These are phyloP conservation scores for Sphaerulina musiva DNA, from an alignment of 2,329 filamentous ascomycete genomes.

Conservation along the genomic window DNA sequence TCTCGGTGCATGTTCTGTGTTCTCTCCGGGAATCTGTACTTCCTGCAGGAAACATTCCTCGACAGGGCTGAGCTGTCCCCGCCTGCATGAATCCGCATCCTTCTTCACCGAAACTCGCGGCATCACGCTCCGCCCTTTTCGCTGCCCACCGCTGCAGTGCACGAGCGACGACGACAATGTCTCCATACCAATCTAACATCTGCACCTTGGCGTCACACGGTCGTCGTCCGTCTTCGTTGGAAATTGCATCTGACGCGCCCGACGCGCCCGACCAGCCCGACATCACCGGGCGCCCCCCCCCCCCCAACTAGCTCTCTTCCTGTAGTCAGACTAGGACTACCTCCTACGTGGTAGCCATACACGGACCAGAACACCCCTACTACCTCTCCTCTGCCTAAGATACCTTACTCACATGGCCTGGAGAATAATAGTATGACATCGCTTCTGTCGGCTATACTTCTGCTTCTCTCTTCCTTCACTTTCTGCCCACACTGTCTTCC, in stretches of 20 bases:
- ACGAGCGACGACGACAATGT: conserved; percentile 8
- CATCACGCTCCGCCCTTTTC: neutral
- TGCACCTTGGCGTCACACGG: conserved; percentile 3
- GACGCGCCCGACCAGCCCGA: neutral
- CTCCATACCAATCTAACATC: conserved; percentile 12
- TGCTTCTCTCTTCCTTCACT: neutral
- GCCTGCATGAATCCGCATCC: conserved; percentile 1
- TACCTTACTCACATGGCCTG: conserved; percentile 3
- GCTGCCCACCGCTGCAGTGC: conserved; percentile 2
- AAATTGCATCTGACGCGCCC: conserved; percentile 1
- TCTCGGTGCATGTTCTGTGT: neutral
- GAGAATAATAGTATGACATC: neutral
- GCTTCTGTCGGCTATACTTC: neutral
- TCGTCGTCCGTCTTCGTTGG: neutral
- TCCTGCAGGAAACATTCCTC: neutral
- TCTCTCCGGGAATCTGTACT: neutral
- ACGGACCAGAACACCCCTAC: conserved; percentile 6
- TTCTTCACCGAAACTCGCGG: conserved; percentile 13
- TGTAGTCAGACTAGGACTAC: neutral
- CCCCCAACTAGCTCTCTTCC: neutral
- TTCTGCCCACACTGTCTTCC: neutral
- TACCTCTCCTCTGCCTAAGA: conserved; percentile 14
- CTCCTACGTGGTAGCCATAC: neutral
- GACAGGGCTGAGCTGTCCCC: conserved; percentile 4
- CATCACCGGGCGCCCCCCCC: neutral